phyloP scores from a whole-genome alignment of 225 moss, liverwort and hornwort species.

The Straminergon stramineum region DNA sequence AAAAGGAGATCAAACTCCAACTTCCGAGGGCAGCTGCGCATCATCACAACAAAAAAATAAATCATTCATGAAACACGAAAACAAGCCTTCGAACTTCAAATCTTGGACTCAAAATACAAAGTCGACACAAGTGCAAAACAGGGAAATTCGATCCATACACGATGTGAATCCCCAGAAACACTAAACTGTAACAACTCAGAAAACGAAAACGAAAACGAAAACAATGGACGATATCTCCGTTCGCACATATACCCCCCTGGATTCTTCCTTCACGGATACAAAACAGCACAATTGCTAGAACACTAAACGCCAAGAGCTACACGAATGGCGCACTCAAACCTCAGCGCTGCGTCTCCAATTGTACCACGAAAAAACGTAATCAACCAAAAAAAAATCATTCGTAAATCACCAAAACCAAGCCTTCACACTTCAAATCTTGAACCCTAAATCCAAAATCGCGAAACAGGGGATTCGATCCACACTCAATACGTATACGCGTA shows the following conservation, averaged over 20 bases:
- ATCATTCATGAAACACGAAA: not conserved
- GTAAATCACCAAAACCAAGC: not conserved
- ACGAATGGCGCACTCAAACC: not conserved
- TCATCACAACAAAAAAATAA: not conserved
- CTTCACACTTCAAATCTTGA: not conserved
- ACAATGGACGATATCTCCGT: not conserved
- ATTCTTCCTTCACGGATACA: not conserved
- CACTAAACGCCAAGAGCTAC: not conserved
- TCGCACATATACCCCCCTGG: not conserved
- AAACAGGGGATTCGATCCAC: not conserved
- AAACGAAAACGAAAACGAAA: not conserved
- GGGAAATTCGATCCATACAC: not conserved
- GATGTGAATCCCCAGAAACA: not conserved
- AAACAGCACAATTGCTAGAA: not conserved
- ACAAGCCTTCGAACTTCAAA: not conserved
- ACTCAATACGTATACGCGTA: not conserved
- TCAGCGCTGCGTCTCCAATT: not conserved
- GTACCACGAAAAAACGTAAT: not conserved
- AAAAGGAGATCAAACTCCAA: conserved; percentile 91
- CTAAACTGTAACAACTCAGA: not conserved
- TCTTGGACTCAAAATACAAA: not conserved
- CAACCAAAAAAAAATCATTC: not conserved
- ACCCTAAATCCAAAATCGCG: not conserved
- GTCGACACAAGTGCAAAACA: not conserved
- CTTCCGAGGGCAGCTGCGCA: conserved; percentile 72